Base-by-base conservation (phyloP, 768 basidiomycete genomes). In the Coprinellus micaceus region DNA sequence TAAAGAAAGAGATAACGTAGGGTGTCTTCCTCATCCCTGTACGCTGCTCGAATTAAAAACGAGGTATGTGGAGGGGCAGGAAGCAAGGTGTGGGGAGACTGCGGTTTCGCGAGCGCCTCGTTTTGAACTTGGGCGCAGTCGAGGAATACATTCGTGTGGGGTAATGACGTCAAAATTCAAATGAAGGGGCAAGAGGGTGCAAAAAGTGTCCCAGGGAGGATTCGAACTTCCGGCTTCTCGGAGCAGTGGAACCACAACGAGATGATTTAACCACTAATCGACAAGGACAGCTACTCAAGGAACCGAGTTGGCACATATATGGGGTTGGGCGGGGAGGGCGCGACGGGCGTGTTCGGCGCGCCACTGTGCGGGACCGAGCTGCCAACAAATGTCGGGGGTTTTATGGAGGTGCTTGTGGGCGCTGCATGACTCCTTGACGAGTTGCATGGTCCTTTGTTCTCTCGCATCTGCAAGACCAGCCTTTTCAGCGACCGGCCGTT, bases 1-100 rank as follows among this genome's bases (percentile, higher is more conserved):
- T 80, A 56, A 82, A 60, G 61, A 88, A 85, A 0, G 87, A 81
- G 51, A 87, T 59, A 25, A 79, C 80, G 60, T 90, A 90, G 0
- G 85, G 89, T 0, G 77, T 81, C 63, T 86, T 88, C 60, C 87
- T 77, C 87, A 89, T 62, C 17, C 22, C 36, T 40, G 33, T 3
- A 37, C 22, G 29, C 30, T 12, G n/a, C 5, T 36, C 28, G 10
- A 22, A 19, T 13, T 19, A 37, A 37, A 19, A 10, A 19, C 9
- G 19, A 12, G 26, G 33, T 21, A 48, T 26, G 49, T n/a, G 17
- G 49, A 21, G 28, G 24, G n/a, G 47, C 17, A 17, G 28, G 13
- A 28, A n/a, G 28, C 24, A 24, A 48, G 24, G 6, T 26, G 15
- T n/a, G 29, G 13, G 29, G 11, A 37, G 15, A 29, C 29, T 51